Conservation (phyloP, 2,329 filamentous ascomycete species). For the Claviceps purpurea region DNA sequence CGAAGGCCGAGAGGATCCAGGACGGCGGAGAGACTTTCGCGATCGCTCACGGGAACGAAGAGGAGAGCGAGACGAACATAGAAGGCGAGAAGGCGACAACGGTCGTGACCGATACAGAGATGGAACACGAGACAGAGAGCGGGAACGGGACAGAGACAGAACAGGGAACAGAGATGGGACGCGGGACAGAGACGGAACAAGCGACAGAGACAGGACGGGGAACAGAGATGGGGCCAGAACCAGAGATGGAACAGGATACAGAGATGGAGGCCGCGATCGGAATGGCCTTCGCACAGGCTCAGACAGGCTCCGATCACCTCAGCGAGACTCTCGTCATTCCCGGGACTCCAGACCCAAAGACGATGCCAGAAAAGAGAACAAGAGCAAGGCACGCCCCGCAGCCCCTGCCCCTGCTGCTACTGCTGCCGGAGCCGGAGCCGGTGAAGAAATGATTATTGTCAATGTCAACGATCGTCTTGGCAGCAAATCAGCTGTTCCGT, state of each 20-base stretch:
- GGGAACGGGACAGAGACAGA: constrained; percentile 15
- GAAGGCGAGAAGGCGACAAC: constrained; percentile 11
- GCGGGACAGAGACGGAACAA: constrained; percentile 16
- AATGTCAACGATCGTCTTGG: constrained; percentile 90
- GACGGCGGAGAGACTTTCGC: constrained; percentile 31
- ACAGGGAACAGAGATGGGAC: constrained; percentile 16
- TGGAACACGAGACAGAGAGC: constrained; percentile 15
- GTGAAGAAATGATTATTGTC: constrained; percentile 84
- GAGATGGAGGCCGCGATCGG: constrained; percentile 14
- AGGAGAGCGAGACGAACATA: constrained; percentile 15
- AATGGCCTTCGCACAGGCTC: constrained; percentile 3
- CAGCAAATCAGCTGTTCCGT: constrained; percentile 90
- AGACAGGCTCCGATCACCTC: constrained; percentile 9
- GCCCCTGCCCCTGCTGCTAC: constrained; percentile 9
- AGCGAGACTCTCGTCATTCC: constrained; percentile 15
- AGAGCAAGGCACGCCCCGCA: constrained; percentile 15
- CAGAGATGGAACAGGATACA: constrained; percentile 12
- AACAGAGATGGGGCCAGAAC: constrained; percentile 18
- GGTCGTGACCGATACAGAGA: constrained; percentile 19
- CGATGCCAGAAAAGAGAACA: constrained; percentile 21
- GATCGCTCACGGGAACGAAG: constrained; percentile 25
- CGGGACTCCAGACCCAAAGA: constrained; percentile 20
- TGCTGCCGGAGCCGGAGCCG: constrained; percentile 15
- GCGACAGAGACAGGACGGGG: constrained; percentile 10
- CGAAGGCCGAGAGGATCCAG: constrained; percentile 21